Conservation (phyloP, 306 rosid genomes). For the Quercus cerris region DNA sequence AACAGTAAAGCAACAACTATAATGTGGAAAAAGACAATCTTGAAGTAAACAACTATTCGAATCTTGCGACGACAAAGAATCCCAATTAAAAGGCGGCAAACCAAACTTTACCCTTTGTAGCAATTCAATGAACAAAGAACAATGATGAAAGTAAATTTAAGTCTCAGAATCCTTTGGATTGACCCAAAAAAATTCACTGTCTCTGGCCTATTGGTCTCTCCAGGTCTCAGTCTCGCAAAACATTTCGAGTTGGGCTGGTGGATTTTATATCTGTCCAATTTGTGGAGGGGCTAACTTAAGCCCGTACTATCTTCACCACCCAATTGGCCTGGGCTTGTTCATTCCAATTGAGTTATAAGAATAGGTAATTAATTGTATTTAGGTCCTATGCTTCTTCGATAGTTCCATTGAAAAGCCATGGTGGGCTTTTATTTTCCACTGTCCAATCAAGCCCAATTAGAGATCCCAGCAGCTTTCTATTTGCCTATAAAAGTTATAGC, state of each 20-base stretch:
- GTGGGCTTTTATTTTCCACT: not conserved
- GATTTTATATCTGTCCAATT: not conserved
- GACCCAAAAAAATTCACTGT: no score
- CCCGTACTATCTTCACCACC: not conserved
- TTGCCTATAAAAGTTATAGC: not conserved
- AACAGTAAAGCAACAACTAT: no score
- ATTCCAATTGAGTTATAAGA: not conserved
- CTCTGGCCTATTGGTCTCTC: not conserved
- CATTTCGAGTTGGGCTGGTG: not conserved
- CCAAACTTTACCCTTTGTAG: no score
- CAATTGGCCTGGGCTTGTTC: not conserved
- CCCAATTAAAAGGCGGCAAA: no score
- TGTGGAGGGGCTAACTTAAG: not conserved
- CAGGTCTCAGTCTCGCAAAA: not conserved
- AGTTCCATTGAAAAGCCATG: not conserved
- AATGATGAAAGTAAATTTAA: no score
- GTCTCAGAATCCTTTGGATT: no score
- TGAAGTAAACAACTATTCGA: no score
- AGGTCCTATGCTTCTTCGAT: not conserved
- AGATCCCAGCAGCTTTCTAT: no score
- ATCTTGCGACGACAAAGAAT: no score
- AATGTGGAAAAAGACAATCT: no score
- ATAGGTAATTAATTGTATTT: not conserved
- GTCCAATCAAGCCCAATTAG: not conserved
- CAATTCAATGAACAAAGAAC: no score